Conservation (phyloP, 2,329 filamentous ascomycete species). For the Huntiella omanensis region DNA sequence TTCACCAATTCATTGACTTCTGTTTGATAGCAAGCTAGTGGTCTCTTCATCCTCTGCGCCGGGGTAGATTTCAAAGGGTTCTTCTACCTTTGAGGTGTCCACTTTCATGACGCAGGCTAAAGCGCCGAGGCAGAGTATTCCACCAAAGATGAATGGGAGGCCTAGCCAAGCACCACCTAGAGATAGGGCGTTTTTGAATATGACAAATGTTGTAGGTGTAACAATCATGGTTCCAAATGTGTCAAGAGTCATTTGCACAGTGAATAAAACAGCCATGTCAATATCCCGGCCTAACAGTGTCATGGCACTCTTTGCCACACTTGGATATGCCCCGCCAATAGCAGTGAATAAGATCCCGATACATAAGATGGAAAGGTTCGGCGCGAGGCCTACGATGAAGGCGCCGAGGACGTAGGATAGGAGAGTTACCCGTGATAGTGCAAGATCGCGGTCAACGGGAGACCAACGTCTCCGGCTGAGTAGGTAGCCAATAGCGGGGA, state of each 20-base stretch:
- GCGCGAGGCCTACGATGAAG: slow-evolving; percentile 1
- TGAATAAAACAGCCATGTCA: slow-evolving; percentile 11
- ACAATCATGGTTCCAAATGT: not conserved
- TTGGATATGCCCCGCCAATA: slow-evolving; percentile 1
- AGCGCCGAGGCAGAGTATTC: not conserved
- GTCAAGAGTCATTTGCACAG: slow-evolving; percentile 2
- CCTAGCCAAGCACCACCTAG: slow-evolving; percentile 1
- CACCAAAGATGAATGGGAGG: slow-evolving; percentile 3
- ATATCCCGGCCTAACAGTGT: slow-evolving; percentile 5
- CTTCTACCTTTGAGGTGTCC: no score
- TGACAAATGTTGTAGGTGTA: not conserved
- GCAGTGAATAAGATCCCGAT: slow-evolving; percentile 2
- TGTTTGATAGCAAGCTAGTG: not conserved
- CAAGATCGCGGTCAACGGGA: slow-evolving; percentile 1
- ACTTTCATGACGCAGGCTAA: not conserved
- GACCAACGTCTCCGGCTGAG: not conserved
- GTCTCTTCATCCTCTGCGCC: not conserved
- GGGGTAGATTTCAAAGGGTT: no score
- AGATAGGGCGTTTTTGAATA: not conserved
- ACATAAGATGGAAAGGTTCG: not conserved
- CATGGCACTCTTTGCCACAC: slow-evolving; percentile 11
- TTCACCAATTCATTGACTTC: not conserved
- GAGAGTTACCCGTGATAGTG: slow-evolving; percentile 9
- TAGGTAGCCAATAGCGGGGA: not conserved
- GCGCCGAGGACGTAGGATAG: slow-evolving; percentile 1